These are phyloP conservation scores for Celoporthe dispersa DNA, from an alignment of 2,329 filamentous ascomycete genomes.

Conservation along the genomic window DNA sequence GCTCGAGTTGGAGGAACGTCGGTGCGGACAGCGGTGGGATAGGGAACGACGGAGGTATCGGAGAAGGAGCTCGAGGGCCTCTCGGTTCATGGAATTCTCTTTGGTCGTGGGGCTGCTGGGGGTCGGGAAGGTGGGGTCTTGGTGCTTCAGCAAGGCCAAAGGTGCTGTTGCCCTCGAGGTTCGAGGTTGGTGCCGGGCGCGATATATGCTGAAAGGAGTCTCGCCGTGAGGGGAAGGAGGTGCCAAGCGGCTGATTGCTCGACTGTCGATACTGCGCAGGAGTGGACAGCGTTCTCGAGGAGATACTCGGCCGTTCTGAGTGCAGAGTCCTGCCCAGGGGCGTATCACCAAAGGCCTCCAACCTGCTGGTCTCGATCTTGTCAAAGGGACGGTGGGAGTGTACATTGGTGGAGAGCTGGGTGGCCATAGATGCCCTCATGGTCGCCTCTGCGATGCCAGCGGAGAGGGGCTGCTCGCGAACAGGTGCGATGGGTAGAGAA, in stretches of 20 bases:
- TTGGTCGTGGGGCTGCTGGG: constrained; percentile 9
- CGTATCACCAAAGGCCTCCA: constrained; percentile 31
- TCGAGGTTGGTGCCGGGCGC: constrained; percentile 47
- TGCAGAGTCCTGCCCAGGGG: constrained; percentile 40
- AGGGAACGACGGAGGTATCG: constrained; percentile 60
- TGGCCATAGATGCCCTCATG: constrained; percentile 39
- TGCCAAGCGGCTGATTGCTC: constrained; percentile 37
- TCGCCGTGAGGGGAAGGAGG: constrained; percentile 44
- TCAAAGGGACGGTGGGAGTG: constrained; percentile 30
- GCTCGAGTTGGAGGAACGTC: constrained; percentile 67
- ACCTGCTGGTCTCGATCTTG: constrained; percentile 33
- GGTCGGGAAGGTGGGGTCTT: constrained; percentile 8
- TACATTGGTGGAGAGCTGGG: constrained; percentile 39
- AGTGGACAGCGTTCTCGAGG: constrained; percentile 53
- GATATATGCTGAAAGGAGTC: constrained; percentile 54
- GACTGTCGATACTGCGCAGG: constrained; percentile 49
- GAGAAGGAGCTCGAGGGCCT: constrained; percentile 44
- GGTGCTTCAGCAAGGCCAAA: constrained; percentile 31
- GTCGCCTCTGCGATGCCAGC: constrained; percentile 43
- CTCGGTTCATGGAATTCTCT: constrained; percentile 35
- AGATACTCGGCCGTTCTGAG: constrained; percentile 37
- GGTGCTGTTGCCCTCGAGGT: constrained; percentile 42
- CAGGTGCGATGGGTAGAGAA: constrained; percentile 59
- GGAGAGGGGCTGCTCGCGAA: constrained; percentile 44
- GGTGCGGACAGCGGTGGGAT: constrained; percentile 70